phyloP scores from a whole-genome alignment of 352 stramenopile species.

The Plasmopara muralis region DNA sequence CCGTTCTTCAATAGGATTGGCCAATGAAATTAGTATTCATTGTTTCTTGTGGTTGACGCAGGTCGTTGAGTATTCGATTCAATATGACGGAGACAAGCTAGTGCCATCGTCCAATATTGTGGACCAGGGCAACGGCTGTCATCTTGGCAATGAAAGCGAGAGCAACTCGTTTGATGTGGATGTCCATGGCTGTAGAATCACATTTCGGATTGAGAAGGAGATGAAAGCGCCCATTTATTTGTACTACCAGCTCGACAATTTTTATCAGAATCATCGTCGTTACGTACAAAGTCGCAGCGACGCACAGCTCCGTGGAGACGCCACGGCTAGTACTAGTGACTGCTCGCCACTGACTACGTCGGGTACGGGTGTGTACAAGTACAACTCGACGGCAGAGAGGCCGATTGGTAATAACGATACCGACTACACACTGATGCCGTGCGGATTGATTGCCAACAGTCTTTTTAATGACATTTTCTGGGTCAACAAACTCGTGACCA shows the following conservation, averaged over 20 bases:
- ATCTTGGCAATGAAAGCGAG: constrained; percentile 47
- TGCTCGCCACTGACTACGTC: constrained; percentile 77
- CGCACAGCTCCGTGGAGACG: constrained; percentile 80
- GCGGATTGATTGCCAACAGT: constrained; percentile 97
- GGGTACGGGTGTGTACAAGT: constrained; percentile 39
- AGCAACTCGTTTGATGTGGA: constrained; percentile 61
- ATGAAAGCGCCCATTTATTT: constrained; percentile 96
- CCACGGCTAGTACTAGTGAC: constrained; percentile 46
- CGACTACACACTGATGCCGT: constrained; percentile 91
- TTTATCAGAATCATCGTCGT: constrained; percentile 98
- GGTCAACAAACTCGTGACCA: constrained; percentile 62
- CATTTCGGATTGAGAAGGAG: constrained; percentile 85
- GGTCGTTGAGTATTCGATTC: constrained; percentile 87
- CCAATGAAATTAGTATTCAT: neutral
- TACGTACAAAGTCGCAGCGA: constrained; percentile 91
- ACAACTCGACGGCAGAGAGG: constrained; percentile 57
- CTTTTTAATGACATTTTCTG: constrained; percentile 97
- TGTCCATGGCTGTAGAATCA: constrained; percentile 66
- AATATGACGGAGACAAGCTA: constrained; percentile 78
- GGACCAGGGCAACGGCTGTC: constrained; percentile 51
- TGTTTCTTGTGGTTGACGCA: constrained; percentile 16
- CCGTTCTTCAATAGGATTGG: neutral
- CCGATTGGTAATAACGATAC: constrained; percentile 33
- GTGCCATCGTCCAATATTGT: constrained; percentile 52
- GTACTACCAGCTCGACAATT: constrained; percentile 99